phyloP scores from a whole-genome alignment of 768 basidiomycete genomes.

The Mycena venus region DNA sequence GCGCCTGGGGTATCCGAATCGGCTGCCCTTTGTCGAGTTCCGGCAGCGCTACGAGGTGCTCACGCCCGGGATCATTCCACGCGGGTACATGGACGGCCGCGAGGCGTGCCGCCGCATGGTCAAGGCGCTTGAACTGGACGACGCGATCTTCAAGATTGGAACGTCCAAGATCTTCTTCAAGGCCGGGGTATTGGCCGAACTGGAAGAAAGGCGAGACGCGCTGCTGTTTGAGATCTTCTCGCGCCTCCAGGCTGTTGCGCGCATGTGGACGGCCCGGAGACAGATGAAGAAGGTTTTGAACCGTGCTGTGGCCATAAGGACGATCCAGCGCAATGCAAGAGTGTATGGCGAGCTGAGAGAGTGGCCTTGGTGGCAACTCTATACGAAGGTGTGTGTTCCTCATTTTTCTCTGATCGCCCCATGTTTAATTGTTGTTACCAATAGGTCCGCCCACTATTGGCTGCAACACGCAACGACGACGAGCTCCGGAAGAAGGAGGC shows the following conservation, averaged over 20 bases:
- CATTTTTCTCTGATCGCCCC: neutral
- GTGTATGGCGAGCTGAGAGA: slow-evolving; percentile 91
- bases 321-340: slow-evolving; percentile 94
- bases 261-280: slow-evolving; percentile 88
- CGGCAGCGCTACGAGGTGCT: slow-evolving; percentile 96
- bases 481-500: slow-evolving; percentile 90
- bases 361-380: slow-evolving; percentile 99
- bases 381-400: slow-evolving; percentile 79
- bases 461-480: slow-evolving; percentile 93
- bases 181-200: slow-evolving; percentile 94
- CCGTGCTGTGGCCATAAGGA: slow-evolving; percentile 89
- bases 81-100: slow-evolving; percentile 97
- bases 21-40: slow-evolving; percentile 97
- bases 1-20: slow-evolving; percentile 95
- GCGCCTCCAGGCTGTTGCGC: slow-evolving; percentile 85
- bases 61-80: slow-evolving; percentile 92
- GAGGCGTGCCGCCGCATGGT: slow-evolving; percentile 95
- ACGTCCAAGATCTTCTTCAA: slow-evolving; percentile 99
- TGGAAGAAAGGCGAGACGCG: slow-evolving; percentile 92
- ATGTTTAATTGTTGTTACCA: slow-evolving; percentile 24
- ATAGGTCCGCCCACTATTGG: slow-evolving; percentile 91
- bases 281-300: slow-evolving; percentile 97
- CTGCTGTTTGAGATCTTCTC: slow-evolving; percentile 93
- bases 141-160: slow-evolving; percentile 88
- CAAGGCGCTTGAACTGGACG: slow-evolving; percentile 88